Percentiles rank a stretch among this genome's conserved stretches.
Evolutionary conservation across 441 rosid genomes (phyloP).

Genomic region (Daphne laureola): DNA sequence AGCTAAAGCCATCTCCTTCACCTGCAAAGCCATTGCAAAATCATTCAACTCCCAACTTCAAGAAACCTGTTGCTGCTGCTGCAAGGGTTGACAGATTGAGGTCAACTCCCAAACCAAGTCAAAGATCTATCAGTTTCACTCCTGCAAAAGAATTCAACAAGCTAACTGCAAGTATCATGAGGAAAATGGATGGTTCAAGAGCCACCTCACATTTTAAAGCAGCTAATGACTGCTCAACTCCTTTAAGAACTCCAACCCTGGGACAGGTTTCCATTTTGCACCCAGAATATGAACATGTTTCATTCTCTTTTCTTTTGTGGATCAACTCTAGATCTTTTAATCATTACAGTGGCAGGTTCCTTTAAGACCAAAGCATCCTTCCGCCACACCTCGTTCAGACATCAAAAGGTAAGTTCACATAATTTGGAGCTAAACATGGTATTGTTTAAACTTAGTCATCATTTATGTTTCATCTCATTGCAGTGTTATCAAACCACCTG

Average conservation of each 20-base stretch:
- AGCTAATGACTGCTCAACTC: slow-evolving; percentile 50
- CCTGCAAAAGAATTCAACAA: slow-evolving; percentile 35
- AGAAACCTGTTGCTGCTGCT: too few relatives aligned
- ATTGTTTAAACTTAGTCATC: slow-evolving; percentile 2
- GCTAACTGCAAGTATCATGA: slow-evolving; percentile 35
- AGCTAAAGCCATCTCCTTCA: slow-evolving; percentile 12
- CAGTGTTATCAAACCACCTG: slow-evolving; percentile 40
- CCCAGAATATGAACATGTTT: slow-evolving; percentile 2
- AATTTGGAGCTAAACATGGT: neutral
- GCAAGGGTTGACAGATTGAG: slow-evolving; percentile 17
- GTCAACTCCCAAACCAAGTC: slow-evolving; percentile 23
- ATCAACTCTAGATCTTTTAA: slow-evolving; percentile 3
- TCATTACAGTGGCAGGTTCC: slow-evolving; percentile 31
- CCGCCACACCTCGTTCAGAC: slow-evolving; percentile 53
- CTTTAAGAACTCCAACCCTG: slow-evolving; percentile 50
- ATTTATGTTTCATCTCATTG: slow-evolving; percentile 3
- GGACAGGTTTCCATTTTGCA: slow-evolving; percentile 19
- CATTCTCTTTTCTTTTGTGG: neutral
- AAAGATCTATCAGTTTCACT: slow-evolving; percentile 22
- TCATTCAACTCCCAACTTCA: slow-evolving; percentile 22
- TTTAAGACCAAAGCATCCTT: slow-evolving; percentile 26
- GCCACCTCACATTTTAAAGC: slow-evolving; percentile 27
- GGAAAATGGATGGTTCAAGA: slow-evolving; percentile 55
- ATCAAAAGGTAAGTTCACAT: slow-evolving; percentile 37
- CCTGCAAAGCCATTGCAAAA: slow-evolving; percentile 25